Conservation (phyloP, 176 grass and related monocot species). For the Phyllostachys edulis region DNA sequence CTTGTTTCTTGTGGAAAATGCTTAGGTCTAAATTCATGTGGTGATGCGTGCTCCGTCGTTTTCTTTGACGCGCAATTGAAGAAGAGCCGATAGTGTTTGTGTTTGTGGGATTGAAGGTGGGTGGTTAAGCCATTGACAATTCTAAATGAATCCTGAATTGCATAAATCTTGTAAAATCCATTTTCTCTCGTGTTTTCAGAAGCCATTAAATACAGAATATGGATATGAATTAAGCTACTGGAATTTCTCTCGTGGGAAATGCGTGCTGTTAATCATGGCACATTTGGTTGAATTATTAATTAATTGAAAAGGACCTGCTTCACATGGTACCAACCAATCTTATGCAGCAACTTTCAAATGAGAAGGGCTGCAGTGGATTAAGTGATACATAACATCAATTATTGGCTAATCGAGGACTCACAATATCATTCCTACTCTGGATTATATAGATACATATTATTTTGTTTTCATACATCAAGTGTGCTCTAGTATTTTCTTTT, state of each 20-base stretch:
- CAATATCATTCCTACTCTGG: neutral
- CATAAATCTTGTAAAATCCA: neutral
- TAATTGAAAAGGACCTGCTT: constrained; percentile 32
- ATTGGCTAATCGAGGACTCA: neutral
- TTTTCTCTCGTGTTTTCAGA: neutral
- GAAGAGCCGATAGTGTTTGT: neutral
- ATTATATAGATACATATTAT: neutral
- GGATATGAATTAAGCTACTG: neutral
- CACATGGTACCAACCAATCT: constrained; percentile 33
- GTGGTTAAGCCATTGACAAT: neutral
- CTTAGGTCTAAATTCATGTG: neutral
- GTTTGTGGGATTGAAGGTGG: neutral
- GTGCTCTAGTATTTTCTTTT: neutral
- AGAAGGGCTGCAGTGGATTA: constrained; percentile 24
- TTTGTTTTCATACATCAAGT: neutral
- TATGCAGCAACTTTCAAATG: constrained; percentile 27
- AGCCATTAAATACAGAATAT: neutral
- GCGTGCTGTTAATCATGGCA: constrained; percentile 11
- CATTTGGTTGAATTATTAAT: constrained; percentile 26
- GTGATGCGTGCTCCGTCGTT: neutral
- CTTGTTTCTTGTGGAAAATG: constrained; percentile 19
- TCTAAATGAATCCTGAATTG: neutral
- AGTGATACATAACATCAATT: constrained; percentile 19
- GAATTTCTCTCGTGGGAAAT: constrained; percentile 10
- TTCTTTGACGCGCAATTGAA: neutral